Evolutionary conservation across 192 early-diverging fungal species (phyloP), one percentile per base, ranked within the genome.

Genomic region (Obelidium mucronatum): DNA sequence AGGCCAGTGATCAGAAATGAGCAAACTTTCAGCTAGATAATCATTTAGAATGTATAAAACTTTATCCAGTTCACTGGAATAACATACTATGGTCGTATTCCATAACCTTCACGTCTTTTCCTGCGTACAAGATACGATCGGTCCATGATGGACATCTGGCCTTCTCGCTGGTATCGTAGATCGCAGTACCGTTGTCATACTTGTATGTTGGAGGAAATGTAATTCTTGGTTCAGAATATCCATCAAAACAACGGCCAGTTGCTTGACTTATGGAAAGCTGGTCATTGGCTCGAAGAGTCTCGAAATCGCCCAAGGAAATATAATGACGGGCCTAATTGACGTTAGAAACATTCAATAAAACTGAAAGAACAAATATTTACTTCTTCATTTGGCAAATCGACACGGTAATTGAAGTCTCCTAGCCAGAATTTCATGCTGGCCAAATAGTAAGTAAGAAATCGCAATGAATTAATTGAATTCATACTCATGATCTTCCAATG

Each of bases 171-270:
- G 91, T 90, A 78, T 99, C 98, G 74, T 96, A 99, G n/a, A 77
- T 28, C 13, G 54, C 61, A 1, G 88, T 89, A 2, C 89, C 89
- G 76, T 88, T 89, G 74, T 99, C 93, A 78, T 96, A 98, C 82
- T 99, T 99, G 91, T 98, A 99, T 1, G 98, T 99, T 0, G 98
- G 98, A 3, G 84, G 89, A 82, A 99, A 99, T 36, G 72, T 75
- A 60, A 97, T 81, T 33, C 19, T 53, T 11, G 88, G 88, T 82
- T 99, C 97, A 55, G 78, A 77, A 69, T 95, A 98, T 58, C 90
- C 82, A 75, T 19, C 90, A 78, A 68, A 99, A 77, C 13, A 91
- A 6, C 89, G 84, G 61, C 94, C 87, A 3, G 37, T 52, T 22
- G 39, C 66, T 67, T 74, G 74, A 55, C 79, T 77, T 8, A 67